A percentile compares a stretch with the other conserved stretches of the same genome.
Evolutionary conservation across 305 asterid species (phyloP).

Genomic region (Solanum hybrid): DNA sequence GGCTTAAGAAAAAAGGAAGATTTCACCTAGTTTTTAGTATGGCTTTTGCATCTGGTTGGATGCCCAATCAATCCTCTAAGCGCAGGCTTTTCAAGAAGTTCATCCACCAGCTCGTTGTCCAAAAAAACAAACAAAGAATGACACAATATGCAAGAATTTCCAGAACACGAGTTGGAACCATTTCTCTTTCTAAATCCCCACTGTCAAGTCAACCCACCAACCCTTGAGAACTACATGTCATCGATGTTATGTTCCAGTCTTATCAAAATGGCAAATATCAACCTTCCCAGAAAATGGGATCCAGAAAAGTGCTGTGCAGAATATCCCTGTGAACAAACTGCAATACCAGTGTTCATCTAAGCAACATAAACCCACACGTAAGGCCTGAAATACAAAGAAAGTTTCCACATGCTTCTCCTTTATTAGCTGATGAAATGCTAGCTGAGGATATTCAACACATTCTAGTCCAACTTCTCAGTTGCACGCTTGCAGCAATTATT

Average conservation of each 20-base stretch:
- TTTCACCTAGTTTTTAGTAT: no score
- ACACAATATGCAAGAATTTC: no score
- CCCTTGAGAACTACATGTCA: constrained; percentile 58
- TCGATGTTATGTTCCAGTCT: not conserved
- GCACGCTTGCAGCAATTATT: constrained; percentile 24
- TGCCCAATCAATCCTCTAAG: no score
- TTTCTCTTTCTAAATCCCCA: constrained; percentile 55
- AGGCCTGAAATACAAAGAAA: constrained; percentile 88
- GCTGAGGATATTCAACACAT: constrained; percentile 93
- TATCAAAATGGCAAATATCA: not conserved
- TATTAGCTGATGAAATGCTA: constrained; percentile 78
- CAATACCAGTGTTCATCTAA: constrained; percentile 91
- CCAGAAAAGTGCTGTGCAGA: constrained; percentile 83
- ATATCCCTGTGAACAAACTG: constrained; percentile 86
- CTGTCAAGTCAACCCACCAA: constrained; percentile 69
- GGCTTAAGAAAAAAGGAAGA: no score
- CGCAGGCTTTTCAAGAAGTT: no score
- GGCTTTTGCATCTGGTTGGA: no score
- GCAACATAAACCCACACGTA: constrained; percentile 88
- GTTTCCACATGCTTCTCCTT: constrained; percentile 83
- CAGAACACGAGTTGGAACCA: constrained; percentile 21
- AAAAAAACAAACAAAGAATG: no score
- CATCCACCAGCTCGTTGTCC: no score
- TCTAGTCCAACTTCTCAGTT: constrained; percentile 86
- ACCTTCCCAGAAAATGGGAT: constrained; percentile 95